Evolutionary conservation across 2,329 filamentous ascomycete genomes (phyloP).

Genomic region (Diaporthe eres): DNA sequence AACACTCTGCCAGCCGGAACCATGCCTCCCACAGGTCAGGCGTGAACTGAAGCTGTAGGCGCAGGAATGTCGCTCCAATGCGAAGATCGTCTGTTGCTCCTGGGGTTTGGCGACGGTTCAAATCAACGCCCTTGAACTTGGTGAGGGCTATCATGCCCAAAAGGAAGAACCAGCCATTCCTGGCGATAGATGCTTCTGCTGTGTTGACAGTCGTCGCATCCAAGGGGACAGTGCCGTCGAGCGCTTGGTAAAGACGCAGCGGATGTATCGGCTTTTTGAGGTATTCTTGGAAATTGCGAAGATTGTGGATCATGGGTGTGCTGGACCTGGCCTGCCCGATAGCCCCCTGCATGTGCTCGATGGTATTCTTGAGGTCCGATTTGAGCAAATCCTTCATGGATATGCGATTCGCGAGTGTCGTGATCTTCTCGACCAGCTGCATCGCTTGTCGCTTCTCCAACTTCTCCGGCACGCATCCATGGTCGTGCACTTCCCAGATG

Average conservation of each 20-base stretch:
- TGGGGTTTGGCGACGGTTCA: conserved; percentile 81
- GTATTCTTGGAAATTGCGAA: conserved; percentile 84
- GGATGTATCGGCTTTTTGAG: conserved; percentile 89
- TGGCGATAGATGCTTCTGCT: conserved; percentile 79
- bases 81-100: conserved; percentile 88
- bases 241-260: conserved; percentile 82
- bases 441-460: conserved; percentile 86
- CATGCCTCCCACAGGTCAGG: conserved; percentile 89
- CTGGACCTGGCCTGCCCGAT: conserved; percentile 85
- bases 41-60: conserved; percentile 86
- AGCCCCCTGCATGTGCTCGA: conserved; percentile 92
- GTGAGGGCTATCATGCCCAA: conserved; percentile 90
- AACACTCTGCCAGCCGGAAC: conserved; percentile 89
- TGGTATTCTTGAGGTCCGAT: conserved; percentile 88
- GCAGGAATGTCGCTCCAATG: conserved; percentile 83
- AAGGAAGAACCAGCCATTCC: conserved; percentile 92
- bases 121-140: conserved; percentile 81
- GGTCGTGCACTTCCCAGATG: conserved; percentile 78
- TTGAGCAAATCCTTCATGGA: conserved; percentile 93
- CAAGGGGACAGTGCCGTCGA: conserved; percentile 82
- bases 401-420: conserved; percentile 84
- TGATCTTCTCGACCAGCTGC: conserved; percentile 86
- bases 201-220: conserved; percentile 79
- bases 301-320: conserved; percentile 87
- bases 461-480: conserved; percentile 82